Base-by-base conservation (phyloP, 495 filamentous ascomycete genomes). In the Lentithecium fluviatile region DNA sequence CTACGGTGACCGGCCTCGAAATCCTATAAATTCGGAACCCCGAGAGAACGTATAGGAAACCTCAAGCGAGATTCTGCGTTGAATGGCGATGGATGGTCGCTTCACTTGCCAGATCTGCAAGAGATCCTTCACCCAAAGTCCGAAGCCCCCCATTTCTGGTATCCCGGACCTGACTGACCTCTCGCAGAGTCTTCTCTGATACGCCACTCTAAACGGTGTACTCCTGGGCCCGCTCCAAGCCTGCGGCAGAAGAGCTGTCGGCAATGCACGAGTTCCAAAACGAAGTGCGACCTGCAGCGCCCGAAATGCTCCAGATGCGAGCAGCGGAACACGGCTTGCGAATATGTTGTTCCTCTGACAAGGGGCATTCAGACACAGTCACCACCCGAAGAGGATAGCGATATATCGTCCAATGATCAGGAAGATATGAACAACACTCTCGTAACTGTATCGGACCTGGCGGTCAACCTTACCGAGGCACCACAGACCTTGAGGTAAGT, bases 241-340 rank as follows among this genome's bases (percentile, higher is more conserved):
- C 51, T 51, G 36, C 51, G 45, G 17, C 70, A 75, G 55, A 78
- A 76, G 54, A 64, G 73, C 15, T 79, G 76, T 56, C 65, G 65
- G 26, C 68, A 56, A 34, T 79, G 77, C 60, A 70, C 70, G 8
- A 62, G 15, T 20, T 70, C 73, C 19, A 79, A 77, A 60, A 65
- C 72, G 17, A 68, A 70, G 38, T 79, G 77, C 48, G 66, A 71
- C 49, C 64, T 76, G 7, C 58, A 68, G 26, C 69, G 66, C 19
- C 77, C 76, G 7, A 60, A 24, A 42, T 79, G 76, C 58, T 66
- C 72, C 17, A 71, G 76, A 36, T 79, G 77, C 53, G 37, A 49
- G n/a, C 36, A 54, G 5, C 70, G 71, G 5, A 66, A 65, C 45
- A 60, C 64, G 8, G 21, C 25, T 0, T 78, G 75, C 56, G 63